A percentile compares a stretch with the other conserved stretches of the same genome.
Conservation (phyloP, 2,329 filamentous ascomycete species). For the Paradendryphiella salina region DNA sequence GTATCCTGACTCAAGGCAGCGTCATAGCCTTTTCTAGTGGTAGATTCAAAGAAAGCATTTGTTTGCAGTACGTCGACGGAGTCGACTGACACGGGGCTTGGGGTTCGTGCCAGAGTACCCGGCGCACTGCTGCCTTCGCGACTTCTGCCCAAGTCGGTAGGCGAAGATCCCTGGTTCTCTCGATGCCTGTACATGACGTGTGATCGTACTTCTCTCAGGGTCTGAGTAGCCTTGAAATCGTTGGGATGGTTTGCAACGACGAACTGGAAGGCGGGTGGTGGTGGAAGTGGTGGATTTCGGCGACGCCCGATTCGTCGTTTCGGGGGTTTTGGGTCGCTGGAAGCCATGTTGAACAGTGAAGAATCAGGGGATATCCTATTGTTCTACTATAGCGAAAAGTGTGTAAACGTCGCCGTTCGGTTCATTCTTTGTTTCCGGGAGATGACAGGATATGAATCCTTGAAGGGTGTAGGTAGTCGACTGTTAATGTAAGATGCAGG, state of each 20-base stretch:
- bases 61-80: conserved; percentile 20
- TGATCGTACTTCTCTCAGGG: conserved; percentile 43
- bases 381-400: not conserved
- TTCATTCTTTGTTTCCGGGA: conserved; percentile 5
- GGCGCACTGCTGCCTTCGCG: conserved; percentile 21
- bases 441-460: not conserved
- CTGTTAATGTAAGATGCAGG: conserved; percentile 16
- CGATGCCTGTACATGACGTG: conserved; percentile 47
- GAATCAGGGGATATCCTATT: not conserved
- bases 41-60: conserved; percentile 17
- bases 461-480: conserved; percentile 3
- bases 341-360: conserved; percentile 21
- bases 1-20: conserved; percentile 25
- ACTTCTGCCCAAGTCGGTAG: conserved; percentile 19
- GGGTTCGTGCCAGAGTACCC: conserved; percentile 19
- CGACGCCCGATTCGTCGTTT: conserved; percentile 38
- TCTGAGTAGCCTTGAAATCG: conserved; percentile 36
- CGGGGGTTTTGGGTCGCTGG: conserved; percentile 23
- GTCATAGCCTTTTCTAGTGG: conserved; percentile 9
- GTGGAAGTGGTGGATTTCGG: conserved; percentile 39
- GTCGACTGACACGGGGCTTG: conserved; percentile 26
- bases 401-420: not conserved
- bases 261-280: conserved; percentile 39
- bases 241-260: conserved; percentile 43
- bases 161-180: conserved; percentile 24